These are phyloP conservation scores for Citrus medica DNA, from an alignment of 345 rosid species.

Conservation along the genomic window DNA sequence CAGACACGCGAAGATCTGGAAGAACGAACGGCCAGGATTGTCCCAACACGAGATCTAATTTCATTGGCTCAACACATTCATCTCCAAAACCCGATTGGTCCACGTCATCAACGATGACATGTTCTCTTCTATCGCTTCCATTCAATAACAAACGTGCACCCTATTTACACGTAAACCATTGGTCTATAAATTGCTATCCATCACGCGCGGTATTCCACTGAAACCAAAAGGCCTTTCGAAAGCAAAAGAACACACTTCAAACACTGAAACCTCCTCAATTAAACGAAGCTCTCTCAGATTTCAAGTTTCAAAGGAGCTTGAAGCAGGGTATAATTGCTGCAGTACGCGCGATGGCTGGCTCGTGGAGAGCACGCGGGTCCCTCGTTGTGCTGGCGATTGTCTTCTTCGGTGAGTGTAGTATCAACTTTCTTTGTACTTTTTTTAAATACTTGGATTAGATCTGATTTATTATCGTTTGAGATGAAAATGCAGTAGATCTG, in stretches of 20 bases:
- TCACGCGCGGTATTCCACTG: background rate
- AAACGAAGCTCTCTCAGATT: background rate
- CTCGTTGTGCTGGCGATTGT: conserved; percentile 44
- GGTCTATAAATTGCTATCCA: background rate
- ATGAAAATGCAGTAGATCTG: conserved; percentile 10
- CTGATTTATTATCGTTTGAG: background rate
- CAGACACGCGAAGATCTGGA: conserved; percentile 12
- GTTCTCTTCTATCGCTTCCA: conserved; percentile 15
- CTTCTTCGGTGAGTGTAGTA: conserved; percentile 46
- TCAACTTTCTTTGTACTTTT: background rate
- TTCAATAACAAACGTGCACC: background rate
- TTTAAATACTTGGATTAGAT: conserved; percentile 1
- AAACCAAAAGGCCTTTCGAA: background rate
- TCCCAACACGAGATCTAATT: conserved; percentile 38
- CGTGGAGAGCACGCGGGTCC: conserved; percentile 49
- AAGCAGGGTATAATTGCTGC: background rate
- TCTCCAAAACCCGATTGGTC: conserved; percentile 39
- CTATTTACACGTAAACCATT: background rate
- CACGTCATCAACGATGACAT: conserved; percentile 56
- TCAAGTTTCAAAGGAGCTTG: background rate
- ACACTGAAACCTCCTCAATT: background rate
- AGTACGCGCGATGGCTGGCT: conserved; percentile 46
- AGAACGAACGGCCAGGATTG: conserved; percentile 38
- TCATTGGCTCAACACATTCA: conserved; percentile 26
- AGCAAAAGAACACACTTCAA: background rate